phyloP scores from a whole-genome alignment of 345 rosid genomes.

The Diplotaxis tenuifolia region DNA sequence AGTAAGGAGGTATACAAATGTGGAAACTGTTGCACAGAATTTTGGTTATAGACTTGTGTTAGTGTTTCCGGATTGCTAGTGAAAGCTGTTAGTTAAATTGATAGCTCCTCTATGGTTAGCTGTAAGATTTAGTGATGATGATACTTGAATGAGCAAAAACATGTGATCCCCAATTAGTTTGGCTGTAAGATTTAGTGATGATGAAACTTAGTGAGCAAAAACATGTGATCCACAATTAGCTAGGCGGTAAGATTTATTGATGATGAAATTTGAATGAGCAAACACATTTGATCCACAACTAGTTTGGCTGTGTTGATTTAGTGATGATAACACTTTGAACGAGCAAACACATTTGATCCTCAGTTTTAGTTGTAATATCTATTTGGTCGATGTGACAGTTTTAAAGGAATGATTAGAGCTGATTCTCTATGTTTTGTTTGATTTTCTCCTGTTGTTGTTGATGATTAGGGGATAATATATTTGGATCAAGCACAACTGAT shows the following conservation, averaged over 20 bases:
- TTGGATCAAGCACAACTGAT: slow-evolving; percentile 71
- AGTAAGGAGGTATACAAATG: too few species aligned
- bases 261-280: background rate
- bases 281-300: slow-evolving; percentile 17
- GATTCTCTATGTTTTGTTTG: slow-evolving; percentile 25
- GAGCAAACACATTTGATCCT: background rate
- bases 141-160: too few species aligned
- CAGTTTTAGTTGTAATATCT: background rate
- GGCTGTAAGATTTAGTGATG: background rate
- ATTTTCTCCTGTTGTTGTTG: slow-evolving; percentile 4
- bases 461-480: slow-evolving; percentile 80
- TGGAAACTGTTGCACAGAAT: too few species aligned
- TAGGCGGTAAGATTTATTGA: background rate
- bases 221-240: background rate
- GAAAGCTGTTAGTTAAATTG: background rate
- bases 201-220: background rate
- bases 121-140: background rate
- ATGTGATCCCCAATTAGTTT: background rate
- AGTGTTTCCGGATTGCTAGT: background rate
- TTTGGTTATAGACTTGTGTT: background rate
- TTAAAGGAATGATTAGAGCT: background rate
- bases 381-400: background rate
- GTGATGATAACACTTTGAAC: background rate
- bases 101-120: background rate
- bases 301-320: background rate